These are phyloP conservation scores for Irpex rosettiformis DNA, from an alignment of 1,284 basidiomycete species.

Conservation along the genomic window DNA sequence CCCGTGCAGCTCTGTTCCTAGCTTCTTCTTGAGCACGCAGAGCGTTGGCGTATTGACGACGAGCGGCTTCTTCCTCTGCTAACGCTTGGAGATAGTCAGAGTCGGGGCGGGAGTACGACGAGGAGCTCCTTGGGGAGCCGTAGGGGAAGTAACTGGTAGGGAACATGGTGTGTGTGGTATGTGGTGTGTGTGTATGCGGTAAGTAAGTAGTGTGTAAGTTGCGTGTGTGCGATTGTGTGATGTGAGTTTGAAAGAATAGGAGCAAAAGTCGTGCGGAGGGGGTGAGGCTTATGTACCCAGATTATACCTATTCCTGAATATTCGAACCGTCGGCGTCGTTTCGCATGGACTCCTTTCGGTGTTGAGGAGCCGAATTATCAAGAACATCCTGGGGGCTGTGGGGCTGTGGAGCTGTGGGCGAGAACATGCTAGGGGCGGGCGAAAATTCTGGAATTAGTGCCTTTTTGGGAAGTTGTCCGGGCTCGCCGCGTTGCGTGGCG, in stretches of 20 bases:
- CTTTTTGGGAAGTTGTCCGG: neutral
- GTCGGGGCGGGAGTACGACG: conserved; percentile 19
- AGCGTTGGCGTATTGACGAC: conserved; percentile 28
- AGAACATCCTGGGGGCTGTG: neutral
- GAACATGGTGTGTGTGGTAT: conserved; percentile 6
- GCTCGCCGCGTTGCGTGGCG: neutral
- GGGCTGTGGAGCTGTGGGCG: too few relatives aligned
- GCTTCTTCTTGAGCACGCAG: conserved; percentile 29
- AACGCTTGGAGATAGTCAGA: conserved; percentile 27
- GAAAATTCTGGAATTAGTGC: neutral
- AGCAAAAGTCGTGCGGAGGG: neutral
- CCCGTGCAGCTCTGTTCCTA: conserved; percentile 28
- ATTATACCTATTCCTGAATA: neutral
- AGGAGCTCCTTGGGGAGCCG: neutral
- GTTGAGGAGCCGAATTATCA: neutral
- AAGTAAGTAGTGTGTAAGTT: too few relatives aligned
- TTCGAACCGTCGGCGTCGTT: neutral
- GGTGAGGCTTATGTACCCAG: neutral
- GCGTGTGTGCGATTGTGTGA: too few relatives aligned
- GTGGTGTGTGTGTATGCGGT: neutral
- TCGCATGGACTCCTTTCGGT: neutral
- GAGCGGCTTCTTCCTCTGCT: conserved; percentile 30
- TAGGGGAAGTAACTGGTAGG: conserved; percentile 10
- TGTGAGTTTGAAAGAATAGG: neutral
- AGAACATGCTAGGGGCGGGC: too few relatives aligned